A percentile compares a stretch with the other conserved stretches of the same genome.
phyloP scores from a whole-genome alignment of 257 asterid genomes.

The Gardenia jasminoides region DNA sequence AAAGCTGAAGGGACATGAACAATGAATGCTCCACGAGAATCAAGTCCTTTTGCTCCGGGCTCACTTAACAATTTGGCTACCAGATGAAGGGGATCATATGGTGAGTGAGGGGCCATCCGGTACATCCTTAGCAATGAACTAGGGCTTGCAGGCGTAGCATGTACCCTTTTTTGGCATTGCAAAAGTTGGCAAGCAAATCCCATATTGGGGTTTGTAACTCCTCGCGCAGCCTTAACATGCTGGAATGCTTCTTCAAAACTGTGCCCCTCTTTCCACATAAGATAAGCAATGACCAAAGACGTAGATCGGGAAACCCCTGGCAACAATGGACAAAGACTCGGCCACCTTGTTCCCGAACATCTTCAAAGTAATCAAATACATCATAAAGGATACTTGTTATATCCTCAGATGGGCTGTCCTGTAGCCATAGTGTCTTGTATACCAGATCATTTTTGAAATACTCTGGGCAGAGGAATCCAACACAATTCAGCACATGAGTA shows the following conservation, averaged over 20 bases:
- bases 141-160: constrained; percentile 88
- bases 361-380: constrained; percentile 92
- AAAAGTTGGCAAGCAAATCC: constrained; percentile 82
- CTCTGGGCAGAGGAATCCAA: constrained; percentile 76
- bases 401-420: constrained; percentile 89
- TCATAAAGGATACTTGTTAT: constrained; percentile 85
- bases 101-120: constrained; percentile 88
- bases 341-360: constrained; percentile 76
- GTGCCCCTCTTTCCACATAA: constrained; percentile 86
- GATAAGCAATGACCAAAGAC: constrained; percentile 90
- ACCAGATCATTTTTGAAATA: constrained; percentile 76
- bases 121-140: constrained; percentile 72
- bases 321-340: constrained; percentile 92
- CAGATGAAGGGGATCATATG: constrained; percentile 85
- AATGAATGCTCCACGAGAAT: constrained; percentile 90
- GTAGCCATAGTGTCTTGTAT: constrained; percentile 93
- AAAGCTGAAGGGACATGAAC: constrained; percentile 71
- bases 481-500: constrained; percentile 97
- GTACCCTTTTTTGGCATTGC: constrained; percentile 79
- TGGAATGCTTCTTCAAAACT: constrained; percentile 89
- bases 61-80: constrained; percentile 48
- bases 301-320: constrained; percentile 89
- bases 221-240: constrained; percentile 77
- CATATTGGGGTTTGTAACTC: constrained; percentile 85
- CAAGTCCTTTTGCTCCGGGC: constrained; percentile 48